Base-by-base conservation (phyloP, 1,284 basidiomycete genomes). In the Puccinia hordei region DNA sequence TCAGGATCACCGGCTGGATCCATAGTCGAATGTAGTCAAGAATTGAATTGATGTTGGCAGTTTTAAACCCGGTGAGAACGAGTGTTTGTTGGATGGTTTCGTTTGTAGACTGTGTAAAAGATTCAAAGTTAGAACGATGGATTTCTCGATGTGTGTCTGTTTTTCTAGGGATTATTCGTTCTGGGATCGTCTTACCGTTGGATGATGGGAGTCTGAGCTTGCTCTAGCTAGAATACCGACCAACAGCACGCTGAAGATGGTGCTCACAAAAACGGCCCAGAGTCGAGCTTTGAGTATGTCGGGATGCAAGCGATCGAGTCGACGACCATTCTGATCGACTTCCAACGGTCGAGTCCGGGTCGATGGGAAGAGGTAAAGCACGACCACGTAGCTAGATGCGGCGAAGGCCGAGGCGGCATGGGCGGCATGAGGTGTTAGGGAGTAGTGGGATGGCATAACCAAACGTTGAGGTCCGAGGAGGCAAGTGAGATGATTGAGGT, bases 1-100 rank as follows among this genome's bases (percentile, higher is more conserved):
- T 91, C 41, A 97, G 87, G 13, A 93, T 85, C 83, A 84, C 61
- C 4, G 82, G 55, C 82, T 81, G 69, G 73, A 83, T 49, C 46
- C 80, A 30, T 24, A 72, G 33, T 49, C 76, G 71, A 71, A 73
- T 13, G 82, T 82, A 3, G 82, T 83, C 57, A 83, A 59, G n/a
- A 82, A 75, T 0, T 82, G 81, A 12, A 82, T 82, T 0, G 76
- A 24, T 71, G 55, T 44, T 38, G 69, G 66, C 9, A 66, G 57
- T 44, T 76, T 38, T 15, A 61, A 69, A 41, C 46, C 69, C 74
- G 46, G 81, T 33, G n/a, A 49, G 51, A 33, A 49, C 15, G 81
- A 41, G 30, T 81, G 75, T 55, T 65, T 79, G 8, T 81, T 73
- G 51, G 86, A 76, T 2, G 85, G 85, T 9, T 85, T 81, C 6